These are phyloP conservation scores for Podospora tetraspora DNA, from an alignment of 495 filamentous ascomycete species.

Conservation along the genomic window DNA sequence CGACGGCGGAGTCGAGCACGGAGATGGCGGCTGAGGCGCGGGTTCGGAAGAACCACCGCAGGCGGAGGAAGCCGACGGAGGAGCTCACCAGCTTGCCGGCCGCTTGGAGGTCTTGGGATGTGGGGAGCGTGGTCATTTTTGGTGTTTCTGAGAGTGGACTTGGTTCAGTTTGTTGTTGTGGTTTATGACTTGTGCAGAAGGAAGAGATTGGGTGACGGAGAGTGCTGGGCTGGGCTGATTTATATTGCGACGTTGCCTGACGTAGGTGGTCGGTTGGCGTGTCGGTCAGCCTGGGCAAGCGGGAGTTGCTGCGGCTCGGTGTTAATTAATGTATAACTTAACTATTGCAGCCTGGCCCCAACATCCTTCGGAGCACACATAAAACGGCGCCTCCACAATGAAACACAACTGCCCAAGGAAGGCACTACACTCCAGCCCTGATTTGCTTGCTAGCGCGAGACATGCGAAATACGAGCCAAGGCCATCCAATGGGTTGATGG, in stretches of 20 bases:
- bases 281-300: background rate
- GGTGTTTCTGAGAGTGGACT: background rate
- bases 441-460: too few species aligned
- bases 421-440: too few species aligned
- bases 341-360: too few species aligned
- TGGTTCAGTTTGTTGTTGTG: background rate
- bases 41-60: background rate
- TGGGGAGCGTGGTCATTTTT: background rate
- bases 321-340: too few species aligned
- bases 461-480: too few species aligned
- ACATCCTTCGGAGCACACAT: too few species aligned
- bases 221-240: background rate
- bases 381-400: too few species aligned
- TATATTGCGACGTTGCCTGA: background rate
- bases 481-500: too few species aligned
- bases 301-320: too few species aligned
- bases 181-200: background rate
- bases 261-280: background rate
- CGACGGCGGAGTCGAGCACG: background rate
- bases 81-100: background rate
- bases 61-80: background rate
- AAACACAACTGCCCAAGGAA: too few species aligned
- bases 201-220: background rate
- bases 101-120: background rate
- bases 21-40: background rate